Base-by-base conservation (phyloP, 2,329 filamentous ascomycete species). In the Alternaria hordeiaustralica region DNA sequence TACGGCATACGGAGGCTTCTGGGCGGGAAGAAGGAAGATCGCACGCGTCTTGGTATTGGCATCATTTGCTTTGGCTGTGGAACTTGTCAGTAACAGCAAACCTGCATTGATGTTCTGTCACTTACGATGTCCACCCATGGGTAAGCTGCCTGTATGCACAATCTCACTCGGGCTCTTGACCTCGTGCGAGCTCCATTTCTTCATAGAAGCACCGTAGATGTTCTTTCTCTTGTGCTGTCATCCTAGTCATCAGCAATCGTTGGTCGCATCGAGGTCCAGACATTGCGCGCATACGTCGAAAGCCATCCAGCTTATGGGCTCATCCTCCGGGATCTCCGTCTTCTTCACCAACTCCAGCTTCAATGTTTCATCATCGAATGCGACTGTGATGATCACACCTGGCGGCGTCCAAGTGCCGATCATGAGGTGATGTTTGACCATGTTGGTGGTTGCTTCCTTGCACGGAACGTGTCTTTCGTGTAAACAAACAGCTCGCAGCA, bases 271-370 rank as follows among this genome's bases (percentile, higher is more conserved):
- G 15, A 18, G 3, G 5, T 7, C 28, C 41, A 43, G 11, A 8
- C 20, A 41, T 50, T 43, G 53, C 12, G 28, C 30, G 64, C 90
- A 82, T 84, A 93, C 92, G 79, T 93, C 91, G 75, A 96, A 95
- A 15, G 92, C 90, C 91, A 97, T 95, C 93, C 93, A 97, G 63
- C 93, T 96, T 70, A 97, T 96, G 8, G 93, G 92, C 81, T 97
- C 92, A 68, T 95, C 91, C 56, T 91, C 82, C 5, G 92, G 90
- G 60, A 96, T 96, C 62, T 89, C 88, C 1, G 92, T 96, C 72
- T 90, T 89, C 83, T 95, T 94, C 75, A 96, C 83, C 74, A 96
- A 81, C 70, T 90, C 87, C 64, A 96, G 82, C 7, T 89, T 90
- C 68, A 94, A 83, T 43, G 88, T 88, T 80, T 94, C 91, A 71